Evolutionary conservation across 2,329 filamentous ascomycete genomes (phyloP), one percentile per base, ranked within the genome.

Genomic region (Colletotrichum horii): DNA sequence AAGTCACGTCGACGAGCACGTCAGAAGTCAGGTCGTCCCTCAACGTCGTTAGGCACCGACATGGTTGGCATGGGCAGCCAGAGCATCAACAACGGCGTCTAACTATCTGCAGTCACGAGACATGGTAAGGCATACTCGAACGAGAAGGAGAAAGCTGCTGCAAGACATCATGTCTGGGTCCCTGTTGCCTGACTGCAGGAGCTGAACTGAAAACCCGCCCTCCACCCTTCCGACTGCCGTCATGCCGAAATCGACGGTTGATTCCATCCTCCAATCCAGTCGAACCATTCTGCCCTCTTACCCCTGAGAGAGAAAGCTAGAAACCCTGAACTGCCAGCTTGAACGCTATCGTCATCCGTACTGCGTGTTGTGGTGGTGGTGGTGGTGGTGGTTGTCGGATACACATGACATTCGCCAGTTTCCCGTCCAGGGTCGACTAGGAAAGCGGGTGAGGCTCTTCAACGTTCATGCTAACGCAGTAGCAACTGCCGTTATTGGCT

Each of bases 391-490:
- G n/a, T 52, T 52, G 43, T 52, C n/a, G 43, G 43, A 52, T 52
- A 22, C 43, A 52, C 43, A 52, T 22, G 11, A 52, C n/a, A 52
- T 52, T 52, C 11, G 43, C 43, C 43, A 52, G n/a, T 11, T 52
- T 52, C 43, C 43, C 43, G 43, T 52, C n/a, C 43, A 52, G 43
- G n/a, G 43, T 52, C n/a, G 6, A 52, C n/a, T n/a, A 52, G n/a
- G n/a, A 52, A 48, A 24, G 34, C 30, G n/a, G 36, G 28, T 75
- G 73, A 72, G 73, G 73, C 73, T 75, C 73, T 75, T 71, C 36
- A n/a, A 52, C 61, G 19, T 28, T 66, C 26, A 66, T 66, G 68
- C 72, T 55, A 26, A 43, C 55, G 28, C 32, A 22, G 32, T n/a
- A 19, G 26, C 32, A 56, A 58, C 38, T 66, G 52, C 38, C 38